Evolutionary conservation across 495 filamentous ascomycete genomes (phyloP).

Genomic region (Penicillium cosmopolitanum): DNA sequence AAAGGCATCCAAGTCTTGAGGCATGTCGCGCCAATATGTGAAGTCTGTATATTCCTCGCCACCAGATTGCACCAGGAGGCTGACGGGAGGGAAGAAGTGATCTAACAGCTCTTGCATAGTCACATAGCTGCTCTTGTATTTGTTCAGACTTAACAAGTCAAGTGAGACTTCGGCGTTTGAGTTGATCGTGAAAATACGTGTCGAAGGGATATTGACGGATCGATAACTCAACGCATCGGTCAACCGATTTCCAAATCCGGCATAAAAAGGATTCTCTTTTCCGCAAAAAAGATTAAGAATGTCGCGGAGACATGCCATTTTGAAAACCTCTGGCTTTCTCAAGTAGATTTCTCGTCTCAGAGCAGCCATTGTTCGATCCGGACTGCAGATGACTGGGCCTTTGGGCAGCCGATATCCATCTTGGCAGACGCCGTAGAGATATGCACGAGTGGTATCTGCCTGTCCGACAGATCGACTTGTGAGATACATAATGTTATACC

Average conservation of each 20-base stretch:
- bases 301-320: slow-evolving; percentile 96
- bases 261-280: slow-evolving; percentile 85
- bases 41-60: slow-evolving; percentile 90
- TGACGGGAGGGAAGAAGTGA: slow-evolving; percentile 91
- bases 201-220: slow-evolving; percentile 90
- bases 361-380: slow-evolving; percentile 95
- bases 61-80: slow-evolving; percentile 72
- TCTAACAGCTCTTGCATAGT: slow-evolving; percentile 95
- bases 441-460: slow-evolving; percentile 87
- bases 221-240: slow-evolving; percentile 97
- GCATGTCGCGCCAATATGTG: slow-evolving; percentile 80
- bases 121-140: slow-evolving; percentile 95
- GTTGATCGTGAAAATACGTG: slow-evolving; percentile 98
- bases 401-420: slow-evolving; percentile 84
- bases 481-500: slow-evolving; percentile 98
- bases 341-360: slow-evolving; percentile 92
- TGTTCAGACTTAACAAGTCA: slow-evolving; percentile 87
- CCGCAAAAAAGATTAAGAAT: slow-evolving; percentile 86
- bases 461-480: slow-evolving; percentile 93
- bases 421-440: slow-evolving; percentile 87
- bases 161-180: slow-evolving; percentile 95
- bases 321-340: slow-evolving; percentile 97
- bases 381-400: slow-evolving; percentile 92
- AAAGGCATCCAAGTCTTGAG: slow-evolving; percentile 76
- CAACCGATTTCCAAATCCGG: slow-evolving; percentile 94